Conservation (phyloP, 2,329 filamentous ascomycete species). For the Scytalidium sp. region DNA sequence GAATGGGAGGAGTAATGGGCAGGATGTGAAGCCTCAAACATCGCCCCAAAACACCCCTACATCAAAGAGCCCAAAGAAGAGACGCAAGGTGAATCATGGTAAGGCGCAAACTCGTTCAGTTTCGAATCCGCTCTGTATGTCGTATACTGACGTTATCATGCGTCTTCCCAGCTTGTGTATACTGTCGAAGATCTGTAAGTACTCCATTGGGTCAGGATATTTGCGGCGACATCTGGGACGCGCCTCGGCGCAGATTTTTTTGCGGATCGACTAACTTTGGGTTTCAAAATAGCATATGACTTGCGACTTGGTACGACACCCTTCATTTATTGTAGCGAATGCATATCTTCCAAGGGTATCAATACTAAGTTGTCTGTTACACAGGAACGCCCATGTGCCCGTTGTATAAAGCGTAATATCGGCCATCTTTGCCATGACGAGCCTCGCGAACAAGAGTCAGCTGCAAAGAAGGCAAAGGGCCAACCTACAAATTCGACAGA, state of each 20-base stretch:
- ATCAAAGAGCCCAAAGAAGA: constrained; percentile 69
- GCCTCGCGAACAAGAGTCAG: constrained; percentile 73
- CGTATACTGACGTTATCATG: constrained; percentile 29
- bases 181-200: constrained; percentile 88
- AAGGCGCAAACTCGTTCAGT: constrained; percentile 36
- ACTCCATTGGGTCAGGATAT: constrained; percentile 29
- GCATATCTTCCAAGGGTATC: constrained; percentile 24
- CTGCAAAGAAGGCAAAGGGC: constrained; percentile 71
- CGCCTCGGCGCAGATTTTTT: constrained; percentile 27
- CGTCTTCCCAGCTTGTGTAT: constrained; percentile 72
- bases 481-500: constrained; percentile 53
- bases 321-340: constrained; percentile 23
- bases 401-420: constrained; percentile 98
- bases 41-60: constrained; percentile 24
- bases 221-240: constrained; percentile 21
- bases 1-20: constrained; percentile 28
- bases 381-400: constrained; percentile 91
- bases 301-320: constrained; percentile 74
- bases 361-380: constrained; percentile 26
- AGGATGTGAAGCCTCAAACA: constrained; percentile 27
- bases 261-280: constrained; percentile 30
- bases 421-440: constrained; percentile 98
- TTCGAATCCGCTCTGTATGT: constrained; percentile 21
- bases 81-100: constrained; percentile 89
- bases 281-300: constrained; percentile 72